Base-by-base conservation (phyloP, 2,329 filamentous ascomycete genomes). In the Penicillium occitanis region DNA sequence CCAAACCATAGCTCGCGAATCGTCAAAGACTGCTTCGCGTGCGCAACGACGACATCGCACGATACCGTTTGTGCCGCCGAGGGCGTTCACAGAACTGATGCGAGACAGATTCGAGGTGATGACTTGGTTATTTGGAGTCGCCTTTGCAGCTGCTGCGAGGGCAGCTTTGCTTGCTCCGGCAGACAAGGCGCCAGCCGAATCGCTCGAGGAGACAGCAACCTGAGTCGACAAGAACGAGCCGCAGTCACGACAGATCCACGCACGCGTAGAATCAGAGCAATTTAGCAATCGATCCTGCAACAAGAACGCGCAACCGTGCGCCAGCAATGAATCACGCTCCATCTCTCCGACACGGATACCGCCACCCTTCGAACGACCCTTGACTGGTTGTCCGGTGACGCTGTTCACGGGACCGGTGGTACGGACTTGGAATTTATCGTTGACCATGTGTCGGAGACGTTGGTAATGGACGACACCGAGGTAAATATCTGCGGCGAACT, bases 281-380 rank as follows among this genome's bases (percentile, higher is more conserved):
- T 99, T 98, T 83, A 99, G 89, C 67, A 99, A 84, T 66, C 95
- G 90, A 78, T 99, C 95, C 77, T 99, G 95, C 5, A 99, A 86
- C 67, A 99, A 80, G 83, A 96, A 98, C 3, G 94, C 93, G 1
- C 93, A 95, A 28, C 95, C 95, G 83, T 99, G 95, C 4, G 95
- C 95, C 66, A 99, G 87, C 25, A 99, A 84, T 3, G 94, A 92
- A 78, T 99, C 95, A 71, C 95, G 91, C 82, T 99, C 95, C 95
- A 99, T 99, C 80, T 99, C 95, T 80, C 95, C 95, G 35, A 99
- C 94, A 84, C 95, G 93, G 76, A 99, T 97, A 89, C 95, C 95
- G 82, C 95, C 95, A 75, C 94, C 95, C 80, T 94, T 92, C 77
- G 96, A 95, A 77, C 95, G 86, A 70, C 95, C 95, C 83, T 98